Percentiles rank a stretch among this genome's conserved stretches.
Conservation (phyloP, 2,329 filamentous ascomycete species). For the Mariannaea elegans region DNA sequence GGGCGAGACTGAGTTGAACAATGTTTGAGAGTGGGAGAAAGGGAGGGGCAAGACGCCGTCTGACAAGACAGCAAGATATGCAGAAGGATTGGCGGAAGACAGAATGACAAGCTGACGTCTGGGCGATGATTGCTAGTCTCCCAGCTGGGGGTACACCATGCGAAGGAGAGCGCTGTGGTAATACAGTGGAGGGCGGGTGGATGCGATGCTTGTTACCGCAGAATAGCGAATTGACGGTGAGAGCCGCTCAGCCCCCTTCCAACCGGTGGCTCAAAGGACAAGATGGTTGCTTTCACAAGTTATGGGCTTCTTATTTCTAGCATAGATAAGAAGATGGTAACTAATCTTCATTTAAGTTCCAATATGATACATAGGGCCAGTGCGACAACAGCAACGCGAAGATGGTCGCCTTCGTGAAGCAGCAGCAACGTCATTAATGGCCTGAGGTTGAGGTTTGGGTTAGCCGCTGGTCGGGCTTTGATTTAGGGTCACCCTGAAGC, state of each 20-base stretch:
- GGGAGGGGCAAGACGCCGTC: constrained; percentile 10
- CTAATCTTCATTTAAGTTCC: too few species aligned
- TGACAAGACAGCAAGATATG: constrained; percentile 19
- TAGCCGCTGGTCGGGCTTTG: not conserved
- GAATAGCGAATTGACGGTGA: constrained; percentile 8
- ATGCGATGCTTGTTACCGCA: constrained; percentile 6
- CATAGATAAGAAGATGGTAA: too few species aligned
- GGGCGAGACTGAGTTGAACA: not conserved
- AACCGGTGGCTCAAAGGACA: not conserved
- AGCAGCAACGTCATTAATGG: constrained; percentile 17
- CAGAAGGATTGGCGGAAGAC: constrained; percentile 12
- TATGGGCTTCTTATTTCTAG: too few species aligned
- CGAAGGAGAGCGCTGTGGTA: not conserved
- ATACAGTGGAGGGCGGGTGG: constrained; percentile 3
- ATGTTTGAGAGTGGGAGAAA: constrained; percentile 1
- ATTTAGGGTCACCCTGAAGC: not conserved
- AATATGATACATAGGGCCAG: too few species aligned
- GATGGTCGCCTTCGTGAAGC: too few species aligned
- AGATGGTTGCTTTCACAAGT: not conserved
- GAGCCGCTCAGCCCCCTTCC: not conserved
- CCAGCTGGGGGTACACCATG: not conserved
- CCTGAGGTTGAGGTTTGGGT: constrained; percentile 9
- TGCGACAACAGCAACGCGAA: too few species aligned
- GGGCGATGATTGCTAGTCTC: not conserved
- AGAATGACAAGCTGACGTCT: constrained; percentile 24